Evolutionary conservation across 1,284 basidiomycete species (phyloP).

Genomic region (Hymenochaete sp.): DNA sequence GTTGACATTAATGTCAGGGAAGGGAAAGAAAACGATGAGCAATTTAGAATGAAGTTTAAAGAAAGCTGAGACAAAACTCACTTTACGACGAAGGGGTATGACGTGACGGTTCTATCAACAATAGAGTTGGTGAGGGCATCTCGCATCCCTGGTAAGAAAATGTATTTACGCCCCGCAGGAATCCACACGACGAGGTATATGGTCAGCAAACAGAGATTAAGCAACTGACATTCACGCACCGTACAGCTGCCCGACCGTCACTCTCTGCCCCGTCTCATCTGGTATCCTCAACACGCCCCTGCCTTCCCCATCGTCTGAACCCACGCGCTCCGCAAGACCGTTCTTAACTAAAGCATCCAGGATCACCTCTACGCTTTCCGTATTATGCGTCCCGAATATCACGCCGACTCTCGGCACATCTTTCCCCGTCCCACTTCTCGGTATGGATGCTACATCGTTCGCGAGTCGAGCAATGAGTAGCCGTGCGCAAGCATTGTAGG

Average conservation of each 20-base stretch:
- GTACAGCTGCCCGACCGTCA: slow-evolving; percentile 81
- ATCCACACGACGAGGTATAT: no score
- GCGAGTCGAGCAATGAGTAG: slow-evolving; percentile 55
- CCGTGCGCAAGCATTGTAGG: slow-evolving; percentile 65
- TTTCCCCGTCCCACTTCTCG: slow-evolving; percentile 37
- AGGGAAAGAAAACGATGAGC: no score
- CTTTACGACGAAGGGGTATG: no score
- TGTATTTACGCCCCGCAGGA: no score
- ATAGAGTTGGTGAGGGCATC: slow-evolving; percentile 72
- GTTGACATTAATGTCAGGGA: no score
- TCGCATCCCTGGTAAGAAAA: slow-evolving; percentile 82
- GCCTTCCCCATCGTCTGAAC: slow-evolving; percentile 20
- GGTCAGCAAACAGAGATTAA: no score
- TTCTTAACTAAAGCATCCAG: slow-evolving; percentile 49
- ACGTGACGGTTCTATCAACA: no score
- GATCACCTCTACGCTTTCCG: slow-evolving; percentile 54
- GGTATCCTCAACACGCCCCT: slow-evolving; percentile 29
- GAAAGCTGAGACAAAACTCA: no score
- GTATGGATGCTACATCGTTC: slow-evolving; percentile 29
- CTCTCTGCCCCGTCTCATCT: slow-evolving; percentile 52
- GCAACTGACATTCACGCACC: slow-evolving; percentile 41
- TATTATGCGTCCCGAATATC: slow-evolving; percentile 85
- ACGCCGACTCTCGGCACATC: slow-evolving; percentile 47
- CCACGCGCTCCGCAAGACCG: slow-evolving; percentile 40
- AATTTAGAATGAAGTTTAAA: no score